Base-by-base conservation (phyloP, 768 basidiomycete genomes). In the Lactifluus subvellereus region DNA sequence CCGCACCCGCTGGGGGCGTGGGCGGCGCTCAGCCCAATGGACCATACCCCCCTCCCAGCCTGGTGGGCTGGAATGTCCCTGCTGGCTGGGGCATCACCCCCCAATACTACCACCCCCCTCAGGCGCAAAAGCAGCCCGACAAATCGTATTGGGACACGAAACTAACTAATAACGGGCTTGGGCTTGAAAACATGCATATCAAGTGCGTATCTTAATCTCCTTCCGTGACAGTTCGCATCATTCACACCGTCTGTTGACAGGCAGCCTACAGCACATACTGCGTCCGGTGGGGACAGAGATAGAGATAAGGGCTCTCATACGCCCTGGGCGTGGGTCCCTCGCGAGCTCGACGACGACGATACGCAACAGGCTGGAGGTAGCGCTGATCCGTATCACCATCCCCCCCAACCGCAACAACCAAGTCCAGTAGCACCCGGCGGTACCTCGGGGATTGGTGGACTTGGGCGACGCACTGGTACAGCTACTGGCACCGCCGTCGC, bases 291-390 rank as follows among this genome's bases (percentile, higher is more conserved):
- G 18, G 27, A 18, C 47, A 60, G 70, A 47, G 74, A 76, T n/a
- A 74, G 70, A 51, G 74, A 76, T 20, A 74, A 74, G 18, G 74
- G 73, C 16, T 74, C 77, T 6, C 76, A 80, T 14, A 89, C 88
- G 0, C 88, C 88, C 8, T 90, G 88, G 88, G 79, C 88, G 60
- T 90, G 88, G 88, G 84, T 67, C 22, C 79, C 72, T 82, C 86
- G 30, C 70, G 78, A 40, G 74, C 75, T 60, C 74, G 85, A 22
- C 62, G 70, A 9, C 70, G 76, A 38, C 72, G 71, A 20, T 66
- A 65, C 40, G 52, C 71, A 54, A 58, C 58, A 51, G 47, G 32
- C 59, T 5, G 40, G 11, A 67, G 54, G 58, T 54, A 55, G 35
- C 32, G 33, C 66, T 33, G 16, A 61, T 16, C 62, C 63, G 22